Base-by-base conservation (phyloP, 2,329 filamentous ascomycete species). In the Torrubiellomyces zombiae region DNA sequence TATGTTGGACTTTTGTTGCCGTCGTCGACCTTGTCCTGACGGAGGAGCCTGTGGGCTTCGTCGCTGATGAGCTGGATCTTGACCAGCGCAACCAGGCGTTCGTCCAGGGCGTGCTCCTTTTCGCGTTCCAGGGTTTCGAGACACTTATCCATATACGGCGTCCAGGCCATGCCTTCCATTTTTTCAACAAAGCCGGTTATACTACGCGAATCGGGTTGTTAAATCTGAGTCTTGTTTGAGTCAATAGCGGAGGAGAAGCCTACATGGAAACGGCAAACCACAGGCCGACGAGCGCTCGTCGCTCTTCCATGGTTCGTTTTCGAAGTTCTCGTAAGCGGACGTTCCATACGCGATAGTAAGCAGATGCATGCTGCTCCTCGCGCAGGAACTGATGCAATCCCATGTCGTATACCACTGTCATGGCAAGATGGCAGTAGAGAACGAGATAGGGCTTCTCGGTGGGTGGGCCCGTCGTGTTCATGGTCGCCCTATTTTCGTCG, bases 61-160 rank as follows among this genome's bases (percentile, higher is more conserved):
- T 60, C 54, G 18, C 42, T 35, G 7, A 60, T 37, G 8, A 52
- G 45, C 28, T 59, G 55, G 8, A 55, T 38, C 14, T 40, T 48
- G 13, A 52, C 28, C 8, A 52, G 35, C 1, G 44, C 26, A 3
- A 37, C 40, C 1, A 75, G 48, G 2, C 64, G 35, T 15, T 51
- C 47, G 37, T 75, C 69, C 2, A 54, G 53, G 0, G 55, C 46
- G 14, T 50, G 50, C 28, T 70, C 60, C 6, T 51, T 51, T 2
- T 53, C 44, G 10, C 53, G 45, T 4, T 51, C 45, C 0, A 75
- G 44, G 2, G 53, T 33, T 4, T 52, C 42, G 1, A 74, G 45
- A 18, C 58, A 65, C 18, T 72, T 65, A 16, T 71, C 66, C 51
- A 75, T 59, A 25, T 69, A 58, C 2, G 58, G 35, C 1, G 59